Base-by-base conservation (phyloP, 129 eudicot genomes). In the Ambrosia artemisiifolia region DNA sequence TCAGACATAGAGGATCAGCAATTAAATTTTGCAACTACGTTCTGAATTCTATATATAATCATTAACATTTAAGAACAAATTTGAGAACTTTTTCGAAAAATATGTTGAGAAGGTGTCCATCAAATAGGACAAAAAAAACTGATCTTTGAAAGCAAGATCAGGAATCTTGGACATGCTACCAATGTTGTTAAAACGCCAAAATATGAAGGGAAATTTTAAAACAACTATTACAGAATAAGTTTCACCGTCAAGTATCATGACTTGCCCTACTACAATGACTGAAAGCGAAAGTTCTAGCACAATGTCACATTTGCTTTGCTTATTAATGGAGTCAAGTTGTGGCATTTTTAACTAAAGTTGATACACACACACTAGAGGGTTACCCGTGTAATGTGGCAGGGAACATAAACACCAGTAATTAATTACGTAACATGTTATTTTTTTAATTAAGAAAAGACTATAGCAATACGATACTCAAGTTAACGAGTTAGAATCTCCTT, bases 121-220 rank as follows among this genome's bases (percentile, higher is more conserved):
- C 55, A 71, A 71, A 71, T 54, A 56, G 43, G 75, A 71, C 75
- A 40, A 71, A 71, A 70, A 71, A 55, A 55, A 66, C 34, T 65
- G 38, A 57, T 40, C 55, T 55, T 71, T 55, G 66, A 71, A 71
- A 71, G 65, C 66, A 71, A 55, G 66, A 40, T 56, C 42, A 71
- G 57, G 66, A 71, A 56, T 71, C 75, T 71, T 55, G 53, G 54
- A 56, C 75, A 56, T 38, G 55, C 66, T 55, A 71, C 49, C 73
- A 69, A 56, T 38, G 66, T 28, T 56, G 75, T 43, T 71, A 71
- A 56, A 71, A 71, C 75, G 75, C 40, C 75, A 55, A 55, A 71
- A 71, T 40, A 65, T 71, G 14, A 56, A 57, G 42, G 75, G 28
- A 24, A 24, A 24, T 24, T 24, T 24, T 24, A 24, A 24, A 24